Evolutionary conservation across 2,329 filamentous ascomycete genomes (phyloP).

Genomic region (Hymenoscyphus albidus): DNA sequence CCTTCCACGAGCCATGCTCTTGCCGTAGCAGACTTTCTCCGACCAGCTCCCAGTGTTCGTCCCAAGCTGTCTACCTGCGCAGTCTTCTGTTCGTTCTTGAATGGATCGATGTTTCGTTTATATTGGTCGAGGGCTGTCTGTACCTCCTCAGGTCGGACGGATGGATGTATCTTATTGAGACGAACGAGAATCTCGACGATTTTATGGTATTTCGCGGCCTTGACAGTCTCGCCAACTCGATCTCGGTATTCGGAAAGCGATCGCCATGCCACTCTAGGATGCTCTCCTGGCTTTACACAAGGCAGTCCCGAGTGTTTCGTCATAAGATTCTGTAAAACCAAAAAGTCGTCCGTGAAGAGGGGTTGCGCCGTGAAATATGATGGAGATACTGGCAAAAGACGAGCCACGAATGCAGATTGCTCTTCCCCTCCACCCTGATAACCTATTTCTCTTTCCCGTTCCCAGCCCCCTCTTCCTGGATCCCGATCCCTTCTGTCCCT

Average conservation of each 20-base stretch:
- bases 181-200: constrained; percentile 73
- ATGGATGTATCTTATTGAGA: constrained; percentile 80
- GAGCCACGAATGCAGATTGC: constrained; percentile 48
- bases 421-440: constrained; percentile 25
- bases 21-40: constrained; percentile 82
- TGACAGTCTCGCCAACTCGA: constrained; percentile 67
- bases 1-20: constrained; percentile 89
- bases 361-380: constrained; percentile 94
- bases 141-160: constrained; percentile 69
- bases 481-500: constrained; percentile 8
- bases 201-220: constrained; percentile 72
- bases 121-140: constrained; percentile 62
- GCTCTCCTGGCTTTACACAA: constrained; percentile 58
- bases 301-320: constrained; percentile 73
- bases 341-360: constrained; percentile 78
- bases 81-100: constrained; percentile 59
- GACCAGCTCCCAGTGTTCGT: constrained; percentile 73
- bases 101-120: constrained; percentile 70
- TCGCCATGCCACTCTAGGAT: constrained; percentile 75
- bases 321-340: constrained; percentile 68
- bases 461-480: neutral
- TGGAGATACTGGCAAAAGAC: constrained; percentile 76
- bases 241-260: constrained; percentile 72
- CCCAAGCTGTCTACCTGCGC: constrained; percentile 71
- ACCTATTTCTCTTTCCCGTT: neutral